phyloP scores from a whole-genome alignment of 179 eudicot species.

The Nepenthes alata region DNA sequence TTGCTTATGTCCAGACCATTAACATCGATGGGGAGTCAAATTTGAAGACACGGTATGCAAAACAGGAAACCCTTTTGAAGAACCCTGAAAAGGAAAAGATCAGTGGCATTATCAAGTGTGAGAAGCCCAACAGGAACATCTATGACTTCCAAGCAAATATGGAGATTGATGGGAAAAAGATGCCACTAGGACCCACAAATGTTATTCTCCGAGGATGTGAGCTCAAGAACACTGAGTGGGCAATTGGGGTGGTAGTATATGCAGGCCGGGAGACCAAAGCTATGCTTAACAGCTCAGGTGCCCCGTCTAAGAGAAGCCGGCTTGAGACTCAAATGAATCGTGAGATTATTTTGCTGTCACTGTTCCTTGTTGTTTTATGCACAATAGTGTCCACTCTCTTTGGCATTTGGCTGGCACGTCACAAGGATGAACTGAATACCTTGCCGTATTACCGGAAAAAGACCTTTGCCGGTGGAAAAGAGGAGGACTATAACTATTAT shows the following conservation, averaged over 20 bases:
- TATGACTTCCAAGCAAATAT: conserved; percentile 89
- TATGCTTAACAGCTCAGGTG: conserved; percentile 96
- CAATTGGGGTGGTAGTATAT: conserved; percentile 79
- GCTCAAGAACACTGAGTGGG: conserved; percentile 91
- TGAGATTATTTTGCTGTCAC: conserved; percentile 74
- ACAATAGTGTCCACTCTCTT: conserved; percentile 55
- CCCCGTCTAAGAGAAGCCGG: conserved; percentile 91
- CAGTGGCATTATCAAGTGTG: conserved; percentile 83
- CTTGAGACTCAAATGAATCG: conserved; percentile 87
- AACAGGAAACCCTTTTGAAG: conserved; percentile 80
- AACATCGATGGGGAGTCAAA: conserved; percentile 97
- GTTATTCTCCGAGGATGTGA: conserved; percentile 92
- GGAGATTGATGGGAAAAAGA: conserved; percentile 84
- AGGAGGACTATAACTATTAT: conserved; percentile 51
- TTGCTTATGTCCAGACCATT: conserved; percentile 88
- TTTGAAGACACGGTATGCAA: conserved; percentile 92
- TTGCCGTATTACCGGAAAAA: conserved; percentile 63
- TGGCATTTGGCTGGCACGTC: conserved; percentile 66
- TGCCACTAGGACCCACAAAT: conserved; percentile 92
- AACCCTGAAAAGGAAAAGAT: conserved; percentile 53
- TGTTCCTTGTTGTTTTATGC: conserved; percentile 68
- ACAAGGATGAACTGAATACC: conserved; percentile 50
- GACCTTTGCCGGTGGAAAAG: conserved; percentile 34
- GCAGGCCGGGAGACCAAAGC: conserved; percentile 94
- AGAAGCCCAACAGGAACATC: conserved; percentile 84